Conservation (phyloP, 2,329 filamentous ascomycete genomes). For the Stagonosporopsis cucurbitacearum region DNA sequence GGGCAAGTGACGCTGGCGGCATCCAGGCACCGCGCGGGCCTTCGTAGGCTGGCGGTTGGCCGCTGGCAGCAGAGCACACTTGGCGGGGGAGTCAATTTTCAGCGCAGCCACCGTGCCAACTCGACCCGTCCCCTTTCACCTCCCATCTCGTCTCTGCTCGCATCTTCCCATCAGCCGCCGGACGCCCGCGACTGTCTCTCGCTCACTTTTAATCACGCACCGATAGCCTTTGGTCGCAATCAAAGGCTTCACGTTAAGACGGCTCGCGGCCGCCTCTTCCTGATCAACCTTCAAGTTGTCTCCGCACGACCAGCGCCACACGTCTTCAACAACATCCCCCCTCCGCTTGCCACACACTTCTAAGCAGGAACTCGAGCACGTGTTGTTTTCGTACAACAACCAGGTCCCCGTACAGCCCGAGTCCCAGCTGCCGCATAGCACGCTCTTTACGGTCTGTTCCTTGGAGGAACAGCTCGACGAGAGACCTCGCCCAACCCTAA, state of each 20-base stretch:
- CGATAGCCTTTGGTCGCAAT: conserved; percentile 50
- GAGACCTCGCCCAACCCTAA: conserved; percentile 89
- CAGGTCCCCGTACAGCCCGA: conserved; percentile 63
- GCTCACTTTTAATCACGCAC: conserved; percentile 15
- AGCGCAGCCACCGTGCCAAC: conserved; percentile 11
- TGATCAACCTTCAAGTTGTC: conserved; percentile 56
- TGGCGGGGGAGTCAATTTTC: conserved; percentile 20
- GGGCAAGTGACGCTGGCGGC: conserved; percentile 6
- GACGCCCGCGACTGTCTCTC: conserved; percentile 17
- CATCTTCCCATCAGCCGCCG: conserved; percentile 14
- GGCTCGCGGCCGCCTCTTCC: conserved; percentile 51
- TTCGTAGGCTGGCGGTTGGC: too few relatives aligned
- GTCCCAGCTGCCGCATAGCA: conserved; percentile 99
- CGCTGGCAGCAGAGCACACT: too few relatives aligned
- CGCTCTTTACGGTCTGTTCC: conserved; percentile 96
- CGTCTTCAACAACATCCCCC: conserved; percentile 59
- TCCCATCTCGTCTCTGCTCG: conserved; percentile 16
- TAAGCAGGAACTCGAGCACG: conserved; percentile 48
- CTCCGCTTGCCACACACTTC: conserved; percentile 49
- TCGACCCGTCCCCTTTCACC: conserved; percentile 15
- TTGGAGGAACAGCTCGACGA: conserved; percentile 94
- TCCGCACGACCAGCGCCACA: conserved; percentile 53
- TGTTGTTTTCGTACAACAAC: conserved; percentile 54
- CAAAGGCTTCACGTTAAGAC: conserved; percentile 54
- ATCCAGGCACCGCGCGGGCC: conserved; percentile 13